A percentile compares a stretch with the other conserved stretches of the same genome.
These are phyloP conservation scores for Chrysochromulina tobinii DNA, from an alignment of 78 protist species.

Conservation along the genomic window DNA sequence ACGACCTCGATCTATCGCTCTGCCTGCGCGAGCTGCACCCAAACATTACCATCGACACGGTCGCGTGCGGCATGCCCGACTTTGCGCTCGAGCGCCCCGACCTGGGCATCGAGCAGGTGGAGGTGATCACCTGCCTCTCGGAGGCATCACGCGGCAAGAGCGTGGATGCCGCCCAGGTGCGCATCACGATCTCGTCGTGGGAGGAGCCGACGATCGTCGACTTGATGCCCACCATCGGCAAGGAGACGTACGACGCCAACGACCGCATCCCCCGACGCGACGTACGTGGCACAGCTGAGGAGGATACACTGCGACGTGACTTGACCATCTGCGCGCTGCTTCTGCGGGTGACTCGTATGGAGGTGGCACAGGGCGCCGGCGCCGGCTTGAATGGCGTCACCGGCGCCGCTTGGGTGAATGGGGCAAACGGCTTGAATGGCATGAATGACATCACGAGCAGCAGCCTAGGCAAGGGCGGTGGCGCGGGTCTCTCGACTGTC, in stretches of 20 bases:
- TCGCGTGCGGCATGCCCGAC: neutral
- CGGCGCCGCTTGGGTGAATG: too few species aligned
- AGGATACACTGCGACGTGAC: conserved; percentile 17
- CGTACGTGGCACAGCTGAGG: conserved; percentile 24
- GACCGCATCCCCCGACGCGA: conserved; percentile 1
- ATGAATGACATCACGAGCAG: too few species aligned
- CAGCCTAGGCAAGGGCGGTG: too few species aligned
- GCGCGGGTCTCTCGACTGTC: too few species aligned
- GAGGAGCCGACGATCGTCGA: neutral
- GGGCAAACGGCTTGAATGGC: too few species aligned
- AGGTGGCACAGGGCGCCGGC: too few species aligned
- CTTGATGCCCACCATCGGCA: conserved; percentile 23
- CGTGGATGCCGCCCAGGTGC: neutral
- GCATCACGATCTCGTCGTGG: neutral
- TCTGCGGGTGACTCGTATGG: neutral
- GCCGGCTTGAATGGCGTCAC: too few species aligned
- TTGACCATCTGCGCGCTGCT: conserved; percentile 16
- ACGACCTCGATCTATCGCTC: conserved; percentile 20
- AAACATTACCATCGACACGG: neutral
- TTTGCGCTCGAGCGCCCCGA: neutral
- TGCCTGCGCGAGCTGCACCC: neutral
- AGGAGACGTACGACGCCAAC: neutral
- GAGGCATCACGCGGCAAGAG: neutral
- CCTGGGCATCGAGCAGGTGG: neutral
- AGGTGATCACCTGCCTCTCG: neutral